Evolutionary conservation across 441 rosid species (phyloP).

Genomic region (Cnidoscolus chayamansa): DNA sequence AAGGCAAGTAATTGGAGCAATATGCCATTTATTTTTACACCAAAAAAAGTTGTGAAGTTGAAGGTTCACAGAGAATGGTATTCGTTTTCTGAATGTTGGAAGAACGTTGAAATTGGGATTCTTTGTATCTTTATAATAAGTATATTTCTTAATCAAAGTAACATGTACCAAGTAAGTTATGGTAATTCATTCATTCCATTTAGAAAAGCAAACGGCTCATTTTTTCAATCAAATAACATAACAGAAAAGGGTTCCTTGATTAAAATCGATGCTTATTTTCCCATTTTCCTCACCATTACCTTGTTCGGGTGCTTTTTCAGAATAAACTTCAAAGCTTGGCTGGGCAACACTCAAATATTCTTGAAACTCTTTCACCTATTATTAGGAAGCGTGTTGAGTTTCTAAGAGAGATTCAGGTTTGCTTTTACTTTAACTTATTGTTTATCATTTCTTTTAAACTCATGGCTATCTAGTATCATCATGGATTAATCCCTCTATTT

Average conservation of each 20-base stretch:
- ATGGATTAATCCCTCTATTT: not conserved
- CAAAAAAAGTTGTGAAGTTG: too few species aligned
- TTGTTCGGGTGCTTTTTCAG: constrained; percentile 32
- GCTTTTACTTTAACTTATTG: not conserved
- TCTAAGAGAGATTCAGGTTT: constrained; percentile 68
- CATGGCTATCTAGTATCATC: not conserved
- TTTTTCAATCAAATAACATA: not conserved
- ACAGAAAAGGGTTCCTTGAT: not conserved
- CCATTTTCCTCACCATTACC: not conserved
- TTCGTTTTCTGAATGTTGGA: not conserved
- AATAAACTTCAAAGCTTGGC: constrained; percentile 74
- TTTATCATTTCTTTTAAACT: not conserved
- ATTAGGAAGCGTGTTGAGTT: constrained; percentile 68
- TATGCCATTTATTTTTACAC: not conserved
- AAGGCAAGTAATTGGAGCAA: constrained; percentile 33
- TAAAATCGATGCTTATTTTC: not conserved
- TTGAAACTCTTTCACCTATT: constrained; percentile 45
- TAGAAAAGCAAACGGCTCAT: not conserved
- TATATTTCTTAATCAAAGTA: not conserved
- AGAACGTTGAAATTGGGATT: not conserved
- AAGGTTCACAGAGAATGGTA: not conserved
- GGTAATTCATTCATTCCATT: not conserved
- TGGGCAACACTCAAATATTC: constrained; percentile 60
- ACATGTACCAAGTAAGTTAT: not conserved
- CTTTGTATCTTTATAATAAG: not conserved